Evolutionary conservation across 176 grass and related monocot species (phyloP).

Genomic region (Eleusine indica): DNA sequence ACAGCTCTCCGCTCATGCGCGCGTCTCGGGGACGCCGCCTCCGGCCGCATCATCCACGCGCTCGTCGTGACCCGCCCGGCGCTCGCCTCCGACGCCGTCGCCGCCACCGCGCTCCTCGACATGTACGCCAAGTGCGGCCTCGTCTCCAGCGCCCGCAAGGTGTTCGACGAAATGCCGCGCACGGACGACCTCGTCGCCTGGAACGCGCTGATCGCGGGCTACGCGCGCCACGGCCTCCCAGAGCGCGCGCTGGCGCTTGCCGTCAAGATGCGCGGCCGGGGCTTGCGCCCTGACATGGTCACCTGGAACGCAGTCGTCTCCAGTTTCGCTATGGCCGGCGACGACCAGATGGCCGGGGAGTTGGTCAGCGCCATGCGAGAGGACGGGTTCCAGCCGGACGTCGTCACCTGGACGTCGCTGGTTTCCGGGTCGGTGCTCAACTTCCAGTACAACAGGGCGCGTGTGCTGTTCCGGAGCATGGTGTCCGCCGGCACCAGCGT

Average conservation of each 20-base stretch:
- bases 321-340: constrained; percentile 48
- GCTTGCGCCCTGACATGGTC: constrained; percentile 47
- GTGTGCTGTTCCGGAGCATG: constrained; percentile 55
- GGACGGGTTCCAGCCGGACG: constrained; percentile 54
- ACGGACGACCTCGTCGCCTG: constrained; percentile 52
- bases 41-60: constrained; percentile 50
- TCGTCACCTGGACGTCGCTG: constrained; percentile 66
- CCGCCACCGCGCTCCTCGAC: constrained; percentile 53
- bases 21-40: constrained; percentile 41
- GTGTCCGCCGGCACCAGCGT: constrained; percentile 26
- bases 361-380: constrained; percentile 51
- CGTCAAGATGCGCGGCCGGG: constrained; percentile 56
- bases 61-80: constrained; percentile 37
- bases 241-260: constrained; percentile 47
- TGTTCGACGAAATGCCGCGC: constrained; percentile 59
- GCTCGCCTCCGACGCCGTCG: constrained; percentile 49
- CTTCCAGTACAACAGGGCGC: constrained; percentile 49
- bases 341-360: constrained; percentile 41
- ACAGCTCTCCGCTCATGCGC: constrained; percentile 57
- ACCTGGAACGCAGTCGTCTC: constrained; percentile 61
- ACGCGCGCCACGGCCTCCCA: constrained; percentile 47
- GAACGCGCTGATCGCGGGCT: constrained; percentile 70
- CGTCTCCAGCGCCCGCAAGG: constrained; percentile 45
- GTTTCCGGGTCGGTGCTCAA: constrained; percentile 59
- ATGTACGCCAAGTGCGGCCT: constrained; percentile 68